Evolutionary conservation across 2,329 filamentous ascomycete genomes (phyloP), one percentile per base, ranked within the genome.

Genomic region (Claviceps capensis): DNA sequence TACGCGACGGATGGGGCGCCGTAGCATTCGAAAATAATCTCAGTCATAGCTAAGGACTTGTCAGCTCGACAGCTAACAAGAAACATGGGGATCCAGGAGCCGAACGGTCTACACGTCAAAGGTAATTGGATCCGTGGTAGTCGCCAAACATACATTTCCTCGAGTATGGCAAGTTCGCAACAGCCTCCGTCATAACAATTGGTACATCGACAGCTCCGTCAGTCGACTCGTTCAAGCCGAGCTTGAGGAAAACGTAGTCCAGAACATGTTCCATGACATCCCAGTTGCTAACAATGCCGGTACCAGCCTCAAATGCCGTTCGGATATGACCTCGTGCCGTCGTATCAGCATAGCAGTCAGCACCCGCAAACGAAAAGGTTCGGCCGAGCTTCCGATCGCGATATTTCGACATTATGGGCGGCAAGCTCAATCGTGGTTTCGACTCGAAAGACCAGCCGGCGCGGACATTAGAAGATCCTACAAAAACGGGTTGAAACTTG

Each of bases 11-110:
- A 91, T 0, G 93, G 91, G 11, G 87, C 90, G 54, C 82, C 81
- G 67, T 98, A 98, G 69, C 89, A 94, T 68, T 98, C 93, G 66
- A 97, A 98, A 11, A 98, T 74, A 52, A 97, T 91, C 64, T 98
- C 93, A 44, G 87, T 95, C 91, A 97, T 97, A 59, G 87, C 88
- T 95, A 58, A 50, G 17, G 23, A 42, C 14, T 16, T 26, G 19
- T 64, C 43, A 66, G 62, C 49, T 37, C 41, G n/a, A n/a, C 11
- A 22, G 4, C 34, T 22, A 45, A 37, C 16, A 42, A 17, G n/a
- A 34, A 34, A 1, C 30, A 34, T 11, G 30, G 11, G 41, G 17
- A 13, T 22, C 8, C 16, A 17, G 5, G 38, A 40, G 38, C 38
- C 38, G 16, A 40, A 40, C 6, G 5, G 38, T 13, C 17, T 43